phyloP scores from a whole-genome alignment of 495 filamentous ascomycete genomes.

The Daldinia vernicosa region DNA sequence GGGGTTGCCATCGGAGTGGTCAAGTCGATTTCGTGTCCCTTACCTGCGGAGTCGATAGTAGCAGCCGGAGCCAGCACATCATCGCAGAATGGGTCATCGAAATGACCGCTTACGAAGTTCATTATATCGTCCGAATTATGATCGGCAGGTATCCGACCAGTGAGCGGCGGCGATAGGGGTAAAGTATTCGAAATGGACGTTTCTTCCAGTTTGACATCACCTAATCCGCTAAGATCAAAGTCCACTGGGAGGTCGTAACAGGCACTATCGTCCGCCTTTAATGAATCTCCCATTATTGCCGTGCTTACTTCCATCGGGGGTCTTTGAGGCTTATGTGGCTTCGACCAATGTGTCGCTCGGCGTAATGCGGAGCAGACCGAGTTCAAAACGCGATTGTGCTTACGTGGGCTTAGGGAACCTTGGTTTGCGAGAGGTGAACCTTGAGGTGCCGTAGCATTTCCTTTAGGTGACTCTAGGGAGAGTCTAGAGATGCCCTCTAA shows the following conservation, averaged over 20 bases:
- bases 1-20: constrained; percentile 49
- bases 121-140: constrained; percentile 21
- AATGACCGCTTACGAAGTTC: constrained; percentile 44
- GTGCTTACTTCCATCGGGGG: background rate
- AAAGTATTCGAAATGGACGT: constrained; percentile 13
- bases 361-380: constrained; percentile 39
- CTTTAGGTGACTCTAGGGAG: constrained; percentile 47
- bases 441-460: constrained; percentile 38
- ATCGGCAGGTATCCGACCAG: constrained; percentile 43
- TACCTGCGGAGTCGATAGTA: constrained; percentile 19
- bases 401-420: constrained; percentile 35
- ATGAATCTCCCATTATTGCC: constrained; percentile 14
- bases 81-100: constrained; percentile 53
- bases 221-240: constrained; percentile 28
- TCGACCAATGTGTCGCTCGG: constrained; percentile 35
- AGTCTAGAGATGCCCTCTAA: constrained; percentile 54
- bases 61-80: constrained; percentile 29
- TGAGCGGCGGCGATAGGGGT: constrained; percentile 50
- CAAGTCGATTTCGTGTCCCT: constrained; percentile 21
- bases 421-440: constrained; percentile 25
- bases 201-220: constrained; percentile 32
- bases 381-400: constrained; percentile 37
- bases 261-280: constrained; percentile 15
- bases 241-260: constrained; percentile 22
- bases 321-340: constrained; percentile 30